Conservation (phyloP, 345 rosid genomes). For the Citrus glauca region DNA sequence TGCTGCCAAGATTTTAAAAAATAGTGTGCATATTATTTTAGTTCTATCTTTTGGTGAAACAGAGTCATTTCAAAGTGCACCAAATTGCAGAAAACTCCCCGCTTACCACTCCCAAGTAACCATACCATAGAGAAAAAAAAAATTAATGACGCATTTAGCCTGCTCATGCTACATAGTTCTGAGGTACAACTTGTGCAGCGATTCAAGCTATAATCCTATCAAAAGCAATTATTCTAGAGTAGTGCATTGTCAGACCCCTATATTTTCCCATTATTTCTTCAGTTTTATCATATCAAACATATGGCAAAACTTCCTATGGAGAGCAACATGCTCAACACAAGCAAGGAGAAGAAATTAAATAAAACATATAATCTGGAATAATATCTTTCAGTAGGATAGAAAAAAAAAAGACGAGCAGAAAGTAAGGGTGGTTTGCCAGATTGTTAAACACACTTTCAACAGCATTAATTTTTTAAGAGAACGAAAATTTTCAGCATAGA, state of each 20-base stretch:
- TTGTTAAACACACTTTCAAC: neutral
- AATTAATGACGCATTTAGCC: neutral
- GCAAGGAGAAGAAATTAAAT: neutral
- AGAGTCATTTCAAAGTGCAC: neutral
- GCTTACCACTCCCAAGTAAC: neutral
- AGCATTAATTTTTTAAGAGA: neutral
- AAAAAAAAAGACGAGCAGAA: neutral
- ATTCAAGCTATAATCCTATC: neutral
- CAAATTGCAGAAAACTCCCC: neutral
- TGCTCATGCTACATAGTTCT: neutral
- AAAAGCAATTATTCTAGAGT: neutral
- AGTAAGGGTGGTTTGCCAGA: neutral
- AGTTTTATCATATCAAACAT: neutral
- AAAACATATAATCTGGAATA: neutral
- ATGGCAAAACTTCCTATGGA: neutral
- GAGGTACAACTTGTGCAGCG: neutral
- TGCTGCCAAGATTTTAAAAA: neutral
- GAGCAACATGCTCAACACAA: neutral
- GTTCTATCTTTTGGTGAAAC: neutral
- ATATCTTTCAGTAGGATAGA: neutral
- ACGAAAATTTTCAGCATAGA: neutral
- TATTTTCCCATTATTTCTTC: neutral
- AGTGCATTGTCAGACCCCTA: neutral
- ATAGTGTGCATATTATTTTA: neutral
- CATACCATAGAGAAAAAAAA: neutral